Evolutionary conservation across 768 basidiomycete genomes (phyloP).

Genomic region (Agaricus sinodeliciosus): DNA sequence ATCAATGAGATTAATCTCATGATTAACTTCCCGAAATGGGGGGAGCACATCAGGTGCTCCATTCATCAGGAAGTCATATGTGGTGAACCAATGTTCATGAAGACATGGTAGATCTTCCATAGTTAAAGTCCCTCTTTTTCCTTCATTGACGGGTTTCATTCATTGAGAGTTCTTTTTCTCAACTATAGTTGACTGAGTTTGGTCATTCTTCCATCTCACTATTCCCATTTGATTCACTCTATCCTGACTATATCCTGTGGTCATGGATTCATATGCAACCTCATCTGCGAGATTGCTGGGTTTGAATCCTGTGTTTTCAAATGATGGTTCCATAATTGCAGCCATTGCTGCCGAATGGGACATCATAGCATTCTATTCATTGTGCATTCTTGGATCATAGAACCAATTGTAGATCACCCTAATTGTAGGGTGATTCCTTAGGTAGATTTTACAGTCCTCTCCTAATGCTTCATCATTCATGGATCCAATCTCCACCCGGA

Average conservation of each 20-base stretch:
- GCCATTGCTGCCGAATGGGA: background rate
- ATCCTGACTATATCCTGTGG: no score
- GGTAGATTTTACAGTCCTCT: background rate
- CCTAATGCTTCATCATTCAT: background rate
- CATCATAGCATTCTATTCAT: slow-evolving; percentile 16
- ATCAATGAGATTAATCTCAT: slow-evolving; percentile 28
- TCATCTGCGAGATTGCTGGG: background rate
- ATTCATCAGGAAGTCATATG: slow-evolving; percentile 16
- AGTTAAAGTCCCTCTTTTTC: background rate
- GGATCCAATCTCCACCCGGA: no score
- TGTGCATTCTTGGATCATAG: slow-evolving; percentile 15
- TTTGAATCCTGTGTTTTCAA: background rate
- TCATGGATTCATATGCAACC: background rate
- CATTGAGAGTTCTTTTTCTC: background rate
- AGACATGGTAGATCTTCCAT: background rate
- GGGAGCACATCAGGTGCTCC: slow-evolving; percentile 21
- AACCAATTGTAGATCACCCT: slow-evolving; percentile 8
- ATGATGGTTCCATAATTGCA: no score
- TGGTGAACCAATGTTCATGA: slow-evolving; percentile 16
- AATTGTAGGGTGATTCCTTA: background rate
- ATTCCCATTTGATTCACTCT: no score
- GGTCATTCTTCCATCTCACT: no score
- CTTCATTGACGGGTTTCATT: background rate
- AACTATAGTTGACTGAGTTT: no score
- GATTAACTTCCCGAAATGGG: slow-evolving; percentile 29